Base-by-base conservation (phyloP, 495 filamentous ascomycete species). In the Hapsidospora chrysogenum region DNA sequence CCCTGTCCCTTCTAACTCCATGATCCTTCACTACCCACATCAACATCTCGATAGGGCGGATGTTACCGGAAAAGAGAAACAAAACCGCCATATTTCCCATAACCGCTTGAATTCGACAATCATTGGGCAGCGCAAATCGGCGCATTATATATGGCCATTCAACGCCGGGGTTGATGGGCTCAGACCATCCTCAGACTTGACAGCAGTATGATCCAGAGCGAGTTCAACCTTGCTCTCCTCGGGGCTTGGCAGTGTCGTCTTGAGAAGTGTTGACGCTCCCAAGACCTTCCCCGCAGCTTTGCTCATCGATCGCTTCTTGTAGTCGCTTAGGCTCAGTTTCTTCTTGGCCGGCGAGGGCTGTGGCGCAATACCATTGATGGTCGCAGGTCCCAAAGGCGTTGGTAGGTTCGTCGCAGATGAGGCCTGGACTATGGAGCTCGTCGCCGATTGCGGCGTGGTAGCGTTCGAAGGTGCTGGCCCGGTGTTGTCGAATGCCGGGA, bases 241-340 rank as follows among this genome's bases (percentile, higher is more conserved):
- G 11, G 44, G 40, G 18, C 42, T 49, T 8, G 53, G 19, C 16
- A 41, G 39, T 2, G 58, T 50, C 17, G 60, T 51, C 37, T 59
- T 52, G 17, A 49, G 29, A 3, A 48, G 48, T 2, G 43, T 49
- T 17, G 36, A 16, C 9, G 29, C 20, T n/a, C 20, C 48, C 47
- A n/a, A 45, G 18, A 7, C 55, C 50, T 29, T 63, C 58, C 16
- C 54, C 15, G 45, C 54, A n/a, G 56, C 53, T 31, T 58, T 62
- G 28, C 63, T 64, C 46, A 56, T 67, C 39, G 64, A 52, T 41
- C 61, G 69, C 36, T 65, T 68, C 32, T 56, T 68, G 38, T 82
- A 85, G 45, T 81, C 78, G 50, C 76, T 76, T n/a, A 83, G 47
- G 42, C 74, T 85, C 25, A 85, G 44, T 45, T 76, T 76, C 58